Evolutionary conservation across 177 flowering plant genomes (phyloP), one percentile per base, ranked within the genome.

Genomic region (Vitis hybrid): DNA sequence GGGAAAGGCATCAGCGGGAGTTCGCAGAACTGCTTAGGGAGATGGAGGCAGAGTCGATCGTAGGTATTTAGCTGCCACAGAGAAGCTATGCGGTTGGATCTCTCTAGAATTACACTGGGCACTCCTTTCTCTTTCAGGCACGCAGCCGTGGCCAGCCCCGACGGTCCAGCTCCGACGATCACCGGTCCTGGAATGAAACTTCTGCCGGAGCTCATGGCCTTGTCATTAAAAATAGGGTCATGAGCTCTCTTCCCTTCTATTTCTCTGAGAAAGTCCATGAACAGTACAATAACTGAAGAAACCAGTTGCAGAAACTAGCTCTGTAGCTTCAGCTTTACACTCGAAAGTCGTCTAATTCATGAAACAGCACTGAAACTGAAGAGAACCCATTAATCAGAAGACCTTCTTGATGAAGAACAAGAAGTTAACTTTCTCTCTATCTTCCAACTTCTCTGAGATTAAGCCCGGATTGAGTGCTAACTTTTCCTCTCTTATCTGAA

Each of bases 131-230:
- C 66, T 52, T 81, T 76, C 24, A 93, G 81, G 72, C 94, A 93
- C 0, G 94, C 97, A 0, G 97, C 93, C 2, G 75, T 76, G 1
- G 98, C 98, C 0, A 93, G 85, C 9, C 98, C 98, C 0, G 98
- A 90, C 1, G 98, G 98, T 7, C 98, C 98, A 0, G 97, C 97
- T 0, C 98, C 98, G 3, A 93, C 93, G 16, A 93, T 93, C 21
- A 93, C 73, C 2, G 98, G 92, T 1, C 97, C 95, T 2, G 77
- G 77, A 6, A 92, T 84, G 50, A 60, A 76, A 2, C 79, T 75
- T 27, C 76, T 49, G 14, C 83, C 68, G 11, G 50, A 16, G 13
- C 11, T 56, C 61, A 15, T 63, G 19, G 40, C 60, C 6, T 52
- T 60, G 15, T 68, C 55, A 2, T 65, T 68, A 67, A 70, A 68